Conservation (phyloP, 371 early-diverging fungal genomes). For the Blyttiomyces sp. region DNA sequence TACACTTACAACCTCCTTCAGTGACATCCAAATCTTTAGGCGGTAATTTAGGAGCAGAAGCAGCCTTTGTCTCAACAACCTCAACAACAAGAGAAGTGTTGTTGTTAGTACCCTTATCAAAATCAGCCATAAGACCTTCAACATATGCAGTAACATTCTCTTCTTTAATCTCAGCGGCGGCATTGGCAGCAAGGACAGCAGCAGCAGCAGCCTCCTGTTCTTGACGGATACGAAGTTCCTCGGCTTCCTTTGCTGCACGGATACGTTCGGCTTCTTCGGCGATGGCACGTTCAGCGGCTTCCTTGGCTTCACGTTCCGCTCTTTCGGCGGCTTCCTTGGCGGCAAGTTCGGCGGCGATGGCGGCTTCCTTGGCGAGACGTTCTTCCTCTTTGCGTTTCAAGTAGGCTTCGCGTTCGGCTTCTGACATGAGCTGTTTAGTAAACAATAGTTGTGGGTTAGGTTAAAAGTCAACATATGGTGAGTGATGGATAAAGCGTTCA, state of each 20-base stretch:
- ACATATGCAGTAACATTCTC: neutral
- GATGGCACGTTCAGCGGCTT: conserved; percentile 1
- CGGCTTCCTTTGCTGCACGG: neutral
- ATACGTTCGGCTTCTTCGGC: conserved; percentile 13
- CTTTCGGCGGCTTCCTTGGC: conserved; percentile 5
- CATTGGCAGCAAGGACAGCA: conserved; percentile 2
- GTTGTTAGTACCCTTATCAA: neutral
- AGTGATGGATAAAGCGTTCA: too few species aligned
- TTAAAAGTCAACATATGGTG: neutral
- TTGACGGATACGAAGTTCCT: neutral
- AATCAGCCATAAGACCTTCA: neutral
- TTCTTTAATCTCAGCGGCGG: conserved; percentile 3
- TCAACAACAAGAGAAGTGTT: neutral
- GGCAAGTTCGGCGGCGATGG: neutral
- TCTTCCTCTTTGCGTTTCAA: neutral
- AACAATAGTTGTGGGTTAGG: conserved; percentile 4
- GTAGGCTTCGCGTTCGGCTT: neutral
- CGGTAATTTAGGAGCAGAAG: neutral
- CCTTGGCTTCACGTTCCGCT: conserved; percentile 18
- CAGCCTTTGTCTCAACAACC: neutral
- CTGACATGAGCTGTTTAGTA: neutral
- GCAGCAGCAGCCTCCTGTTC: neutral
- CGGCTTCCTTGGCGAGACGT: conserved; percentile 1
- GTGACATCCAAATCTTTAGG: conserved; percentile 2
- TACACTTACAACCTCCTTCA: conserved; percentile 7